Base-by-base conservation (phyloP, 306 rosid genomes). In the Amphicarpaea edgeworthii region DNA sequence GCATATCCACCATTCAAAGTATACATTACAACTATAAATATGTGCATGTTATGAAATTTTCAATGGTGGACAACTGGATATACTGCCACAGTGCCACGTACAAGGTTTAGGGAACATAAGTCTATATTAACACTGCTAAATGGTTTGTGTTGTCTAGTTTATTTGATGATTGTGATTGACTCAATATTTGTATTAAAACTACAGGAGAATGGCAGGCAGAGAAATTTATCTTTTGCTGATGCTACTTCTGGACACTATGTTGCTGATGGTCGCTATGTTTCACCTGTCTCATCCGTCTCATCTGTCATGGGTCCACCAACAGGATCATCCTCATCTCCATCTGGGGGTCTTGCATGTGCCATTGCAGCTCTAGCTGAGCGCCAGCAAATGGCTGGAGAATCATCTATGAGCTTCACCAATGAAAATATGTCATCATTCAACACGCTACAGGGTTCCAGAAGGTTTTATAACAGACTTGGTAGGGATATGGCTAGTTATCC, bases 341-440 rank as follows among this genome's bases (percentile, higher is more conserved):
- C 97, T 1, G 91, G 91, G n/a, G 96, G 98, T 45, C 98, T 96
- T 78, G 99, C 98, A 64, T 88, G 98, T 82, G 97, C 97, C 42
- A 88, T 92, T 78, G 99, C 99, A 70, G 96, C 99, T 79, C 96
- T 96, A 60, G 98, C 99, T 8, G 99, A 96, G 85, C 98, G 94
- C 62, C 99, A 92, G 70, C 99, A 96, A 85, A 83, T 68, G 26
- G 77, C 82, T 19, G 89, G 89, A 57, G 97, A 91, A 78, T 82
- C 92, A 46, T 83, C 93, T 15, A 42, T 53, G 51, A 81, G 75
- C 79, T 32, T 87, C 16, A 76, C 79, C 17, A 82, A 77, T 50
- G 87, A 87, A 81, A 83, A 68, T 68, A 42, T 74, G n/a, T 49
- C 93, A 14, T 73, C 85, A 41, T 73, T 85, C 72, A 87, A 76